These are phyloP conservation scores for Pseudevernia furfuracea DNA, from an alignment of 495 filamentous ascomycete species.

Conservation along the genomic window DNA sequence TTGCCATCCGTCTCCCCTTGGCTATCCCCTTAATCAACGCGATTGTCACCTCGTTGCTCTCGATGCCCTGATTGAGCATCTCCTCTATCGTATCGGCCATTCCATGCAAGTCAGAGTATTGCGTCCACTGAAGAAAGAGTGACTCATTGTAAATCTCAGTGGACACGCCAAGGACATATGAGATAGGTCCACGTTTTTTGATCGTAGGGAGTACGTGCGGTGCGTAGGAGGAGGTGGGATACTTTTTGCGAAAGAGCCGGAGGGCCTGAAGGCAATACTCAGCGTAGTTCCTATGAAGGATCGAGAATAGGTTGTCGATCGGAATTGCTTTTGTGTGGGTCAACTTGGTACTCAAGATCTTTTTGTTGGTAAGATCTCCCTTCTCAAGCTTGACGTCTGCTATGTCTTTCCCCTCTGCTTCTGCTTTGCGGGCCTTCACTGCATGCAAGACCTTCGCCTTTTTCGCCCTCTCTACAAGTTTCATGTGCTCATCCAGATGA, in stretches of 20 bases:
- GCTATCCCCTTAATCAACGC: constrained; percentile 39
- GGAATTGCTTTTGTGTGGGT: constrained; percentile 10
- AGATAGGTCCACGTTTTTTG: constrained; percentile 60
- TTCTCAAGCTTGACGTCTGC: neutral
- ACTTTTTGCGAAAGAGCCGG: constrained; percentile 52
- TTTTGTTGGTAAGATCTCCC: neutral
- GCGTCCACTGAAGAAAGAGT: constrained; percentile 54
- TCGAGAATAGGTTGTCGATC: constrained; percentile 32
- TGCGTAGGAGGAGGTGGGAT: constrained; percentile 53
- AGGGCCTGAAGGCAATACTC: constrained; percentile 55
- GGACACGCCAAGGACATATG: constrained; percentile 65
- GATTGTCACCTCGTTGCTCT: constrained; percentile 50
- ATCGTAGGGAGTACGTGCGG: constrained; percentile 59
- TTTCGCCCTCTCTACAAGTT: constrained; percentile 20
- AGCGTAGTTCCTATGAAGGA: constrained; percentile 63
- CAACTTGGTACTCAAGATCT: neutral
- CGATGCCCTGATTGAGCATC: constrained; percentile 67
- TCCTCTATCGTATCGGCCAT: constrained; percentile 60
- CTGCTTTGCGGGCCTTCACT: constrained; percentile 14
- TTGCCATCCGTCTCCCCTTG: constrained; percentile 26
- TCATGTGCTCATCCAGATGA: constrained; percentile 33
- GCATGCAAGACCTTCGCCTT: constrained; percentile 14
- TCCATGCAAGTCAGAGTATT: constrained; percentile 51
- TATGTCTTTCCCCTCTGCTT: constrained; percentile 1
- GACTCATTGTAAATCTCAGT: constrained; percentile 70